A percentile compares a stretch with the other conserved stretches of the same genome.
Conservation (phyloP, 306 rosid species). For the Rosa multiflora region DNA sequence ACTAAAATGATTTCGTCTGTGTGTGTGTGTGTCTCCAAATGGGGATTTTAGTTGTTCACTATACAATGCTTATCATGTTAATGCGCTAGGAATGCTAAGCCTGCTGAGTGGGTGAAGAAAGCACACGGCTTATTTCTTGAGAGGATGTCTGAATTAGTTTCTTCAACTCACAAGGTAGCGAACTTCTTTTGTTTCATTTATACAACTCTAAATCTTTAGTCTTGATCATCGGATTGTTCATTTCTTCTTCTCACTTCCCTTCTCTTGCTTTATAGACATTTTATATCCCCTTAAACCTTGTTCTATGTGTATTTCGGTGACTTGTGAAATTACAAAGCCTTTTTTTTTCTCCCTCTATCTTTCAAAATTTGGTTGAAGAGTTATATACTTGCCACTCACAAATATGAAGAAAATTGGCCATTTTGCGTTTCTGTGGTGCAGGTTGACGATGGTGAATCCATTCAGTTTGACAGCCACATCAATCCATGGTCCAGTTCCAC, state of each 20-base stretch:
- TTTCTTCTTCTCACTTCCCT: not conserved
- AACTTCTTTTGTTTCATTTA: not conserved
- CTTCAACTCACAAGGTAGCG: constrained; percentile 46
- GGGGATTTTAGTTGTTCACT: constrained; percentile 9
- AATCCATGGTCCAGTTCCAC: constrained; percentile 86
- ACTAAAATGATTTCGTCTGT: constrained; percentile 1
- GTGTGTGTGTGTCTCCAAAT: not conserved
- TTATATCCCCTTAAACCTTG: not conserved
- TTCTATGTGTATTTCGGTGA: not conserved
- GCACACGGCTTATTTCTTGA: constrained; percentile 59
- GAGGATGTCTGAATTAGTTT: constrained; percentile 54
- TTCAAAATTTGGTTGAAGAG: not conserved
- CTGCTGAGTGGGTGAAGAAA: constrained; percentile 65
- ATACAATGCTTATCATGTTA: constrained; percentile 14
- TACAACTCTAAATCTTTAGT: not conserved
- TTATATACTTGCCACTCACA: not conserved
- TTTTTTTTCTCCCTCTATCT: not conserved
- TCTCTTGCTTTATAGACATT: not conserved
- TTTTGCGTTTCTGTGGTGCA: constrained; percentile 38
- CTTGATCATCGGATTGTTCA: not conserved
- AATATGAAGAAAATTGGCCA: not conserved
- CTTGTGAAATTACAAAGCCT: not conserved
- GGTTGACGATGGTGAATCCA: constrained; percentile 40
- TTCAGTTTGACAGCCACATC: constrained; percentile 28
- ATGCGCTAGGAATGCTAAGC: constrained; percentile 67